These are phyloP conservation scores for Nemania sp. DNA, from an alignment of 2,329 filamentous ascomycete genomes.

Conservation along the genomic window DNA sequence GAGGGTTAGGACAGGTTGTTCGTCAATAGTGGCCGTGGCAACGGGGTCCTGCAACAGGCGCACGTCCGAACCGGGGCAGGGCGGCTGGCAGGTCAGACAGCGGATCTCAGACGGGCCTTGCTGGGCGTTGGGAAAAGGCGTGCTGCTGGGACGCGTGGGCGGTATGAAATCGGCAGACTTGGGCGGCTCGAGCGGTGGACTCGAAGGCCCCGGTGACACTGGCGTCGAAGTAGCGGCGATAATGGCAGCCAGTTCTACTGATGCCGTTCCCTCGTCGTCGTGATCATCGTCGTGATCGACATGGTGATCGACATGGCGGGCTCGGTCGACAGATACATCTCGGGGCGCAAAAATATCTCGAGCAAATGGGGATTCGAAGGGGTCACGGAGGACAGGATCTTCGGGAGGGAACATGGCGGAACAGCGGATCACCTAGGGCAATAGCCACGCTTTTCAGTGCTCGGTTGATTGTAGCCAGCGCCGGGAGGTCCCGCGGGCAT, in stretches of 20 bases:
- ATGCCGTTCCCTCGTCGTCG: conserved; percentile 46
- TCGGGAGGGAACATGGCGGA: conserved; percentile 32
- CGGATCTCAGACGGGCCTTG: conserved; percentile 49
- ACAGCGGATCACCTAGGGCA: conserved; percentile 31
- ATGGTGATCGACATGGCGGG: conserved; percentile 16
- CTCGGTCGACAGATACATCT: conserved; percentile 33
- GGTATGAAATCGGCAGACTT: conserved; percentile 53
- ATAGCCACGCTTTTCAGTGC: conserved; percentile 31
- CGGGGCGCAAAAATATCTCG: conserved; percentile 36
- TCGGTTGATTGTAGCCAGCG: conserved; percentile 15
- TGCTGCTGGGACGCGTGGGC: conserved; percentile 60
- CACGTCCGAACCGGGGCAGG: conserved; percentile 36
- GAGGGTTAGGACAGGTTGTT: conserved; percentile 44
- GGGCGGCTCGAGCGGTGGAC: conserved; percentile 53
- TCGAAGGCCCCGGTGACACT: conserved; percentile 57
- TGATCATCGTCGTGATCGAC: conserved; percentile 32
- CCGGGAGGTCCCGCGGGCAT: conserved; percentile 28
- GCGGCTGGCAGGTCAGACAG: conserved; percentile 45
- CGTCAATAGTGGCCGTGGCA: conserved; percentile 30
- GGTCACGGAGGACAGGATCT: conserved; percentile 26
- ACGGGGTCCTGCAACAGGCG: conserved; percentile 35
- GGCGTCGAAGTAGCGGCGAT: conserved; percentile 56
- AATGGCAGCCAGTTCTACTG: conserved; percentile 48
- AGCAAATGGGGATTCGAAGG: conserved; percentile 36
- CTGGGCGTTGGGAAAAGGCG: conserved; percentile 60